phyloP scores from a whole-genome alignment of 139 green algal genomes.

The Chlamydomonas asymmetrica region DNA sequence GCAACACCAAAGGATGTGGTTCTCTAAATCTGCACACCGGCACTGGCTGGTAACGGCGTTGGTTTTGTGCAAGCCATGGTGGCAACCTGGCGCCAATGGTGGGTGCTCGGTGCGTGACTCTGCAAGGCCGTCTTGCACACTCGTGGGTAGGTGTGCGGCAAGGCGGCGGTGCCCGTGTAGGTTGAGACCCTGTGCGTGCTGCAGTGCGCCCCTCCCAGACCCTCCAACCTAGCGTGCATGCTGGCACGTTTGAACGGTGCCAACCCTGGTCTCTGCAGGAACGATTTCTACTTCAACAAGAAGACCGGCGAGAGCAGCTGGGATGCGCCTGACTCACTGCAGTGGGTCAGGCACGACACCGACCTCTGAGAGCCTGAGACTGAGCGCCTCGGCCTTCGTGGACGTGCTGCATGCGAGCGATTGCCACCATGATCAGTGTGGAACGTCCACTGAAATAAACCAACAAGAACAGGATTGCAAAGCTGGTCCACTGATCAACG shows the following conservation, averaged over 20 bases:
- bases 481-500: no score
- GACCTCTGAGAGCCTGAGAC: constrained; percentile 9
- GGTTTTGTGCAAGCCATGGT: no score
- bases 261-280: not conserved
- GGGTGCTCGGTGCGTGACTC: no score
- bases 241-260: not conserved
- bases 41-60: no score
- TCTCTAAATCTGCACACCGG: no score
- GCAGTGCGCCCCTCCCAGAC: not conserved
- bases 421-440: no score
- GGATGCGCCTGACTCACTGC: constrained; percentile 14
- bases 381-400: no score
- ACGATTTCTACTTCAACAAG: constrained; percentile 23
- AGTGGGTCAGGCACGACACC: constrained; percentile 26
- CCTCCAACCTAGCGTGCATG: not conserved
- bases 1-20: not conserved
- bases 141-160: not conserved
- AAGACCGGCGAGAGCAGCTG: constrained; percentile 13
- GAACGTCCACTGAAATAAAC: no score
- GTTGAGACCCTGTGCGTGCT: not conserved
- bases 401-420: no score
- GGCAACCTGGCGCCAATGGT: no score
- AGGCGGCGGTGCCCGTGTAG: not conserved
- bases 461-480: no score
- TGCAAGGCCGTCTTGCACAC: no score